Evolutionary conservation across 352 stramenopile species (phyloP), one percentile per base, ranked within the genome.

Genomic region (Saprolegnia diclina): DNA sequence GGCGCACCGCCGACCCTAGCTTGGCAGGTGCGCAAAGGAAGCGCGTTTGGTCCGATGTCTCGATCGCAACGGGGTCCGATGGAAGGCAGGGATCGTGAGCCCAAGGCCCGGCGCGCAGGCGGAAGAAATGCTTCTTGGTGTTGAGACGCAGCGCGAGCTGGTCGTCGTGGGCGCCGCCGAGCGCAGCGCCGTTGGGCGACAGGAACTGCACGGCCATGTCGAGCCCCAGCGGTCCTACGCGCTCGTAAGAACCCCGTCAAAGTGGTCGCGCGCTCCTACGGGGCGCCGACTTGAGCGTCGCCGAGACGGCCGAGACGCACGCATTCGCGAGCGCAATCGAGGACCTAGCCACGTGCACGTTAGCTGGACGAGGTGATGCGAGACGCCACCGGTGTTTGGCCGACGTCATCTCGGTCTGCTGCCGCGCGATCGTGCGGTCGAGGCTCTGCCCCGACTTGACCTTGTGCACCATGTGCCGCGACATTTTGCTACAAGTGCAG

Each of bases 401-500:
- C 16, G 52, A 59, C 7, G 11, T 16, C 24, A 40, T 40, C 9
- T 59, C 35, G 35, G 4, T 40, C 35, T 59, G 52, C 11, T 59
- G 52, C 11, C 35, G 52, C 11, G 35, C 52, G 3, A 59, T 59
- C 24, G 24, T 59, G 24, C 24, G 35, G 11, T 59, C 35, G 24
- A 59, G 35, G 35, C 52, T 59, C n/a, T 59, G 52, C 13, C 52
- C 52, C 11, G 52, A 59, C 9, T 59, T 59, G 13, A 59, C 52
- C 35, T 59, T 59, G 24, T 59, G 52, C 35, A 59, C 52, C 24
- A 59, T 59, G 35, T 59, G 52, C 52, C 52, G 52, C 35, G 52
- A 59, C 35, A 59, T 59, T 9, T 59, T 59, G 11, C 52, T 59
- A 54, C 46, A 54, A 35, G 2, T 59, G 35, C 16, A 26, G 3